Conservation (phyloP, 2,329 filamentous ascomycete genomes). For the Hypoxylon rubiginosum region DNA sequence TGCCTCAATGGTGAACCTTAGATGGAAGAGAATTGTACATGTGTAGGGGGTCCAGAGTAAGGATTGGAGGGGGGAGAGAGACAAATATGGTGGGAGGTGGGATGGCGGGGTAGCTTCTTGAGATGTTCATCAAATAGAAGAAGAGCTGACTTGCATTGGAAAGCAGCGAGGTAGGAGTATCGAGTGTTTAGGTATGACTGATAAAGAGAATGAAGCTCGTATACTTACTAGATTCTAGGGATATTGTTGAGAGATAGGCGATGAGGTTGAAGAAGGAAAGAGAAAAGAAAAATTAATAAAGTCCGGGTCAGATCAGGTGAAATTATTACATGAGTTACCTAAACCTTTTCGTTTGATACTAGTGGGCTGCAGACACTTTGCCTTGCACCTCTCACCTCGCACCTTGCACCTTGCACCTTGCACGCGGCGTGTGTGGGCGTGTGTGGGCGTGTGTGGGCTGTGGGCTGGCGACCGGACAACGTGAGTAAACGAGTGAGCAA, state of each 20-base stretch:
- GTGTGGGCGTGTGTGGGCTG: slow-evolving; percentile 5
- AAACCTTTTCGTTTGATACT: slow-evolving; percentile 8
- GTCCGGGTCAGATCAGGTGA: slow-evolving; percentile 24
- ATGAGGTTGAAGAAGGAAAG: slow-evolving; percentile 10
- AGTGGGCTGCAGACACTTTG: slow-evolving; percentile 30
- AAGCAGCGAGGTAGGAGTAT: background rate
- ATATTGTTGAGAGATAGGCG: slow-evolving; percentile 15
- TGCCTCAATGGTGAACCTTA: slow-evolving; percentile 38
- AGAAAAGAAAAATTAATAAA: slow-evolving; percentile 25
- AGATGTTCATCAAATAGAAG: slow-evolving; percentile 37
- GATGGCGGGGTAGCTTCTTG: slow-evolving; percentile 40
- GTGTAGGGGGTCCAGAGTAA: slow-evolving; percentile 28
- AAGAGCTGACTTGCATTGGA: slow-evolving; percentile 1
- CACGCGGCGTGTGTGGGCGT: no score
- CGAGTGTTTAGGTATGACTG: slow-evolving; percentile 4
- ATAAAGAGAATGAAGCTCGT: slow-evolving; percentile 18
- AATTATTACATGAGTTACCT: slow-evolving; percentile 35
- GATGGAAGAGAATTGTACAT: slow-evolving; percentile 25
- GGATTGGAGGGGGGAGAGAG: slow-evolving; percentile 23
- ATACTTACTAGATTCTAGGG: slow-evolving; percentile 34
- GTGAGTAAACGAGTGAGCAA: slow-evolving; percentile 35
- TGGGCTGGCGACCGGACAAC: slow-evolving; percentile 38
- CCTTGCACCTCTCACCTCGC: background rate
- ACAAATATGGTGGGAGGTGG: background rate
- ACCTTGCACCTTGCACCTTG: no score